Base-by-base conservation (phyloP, 1,284 basidiomycete species). In the Trametes versicolor region DNA sequence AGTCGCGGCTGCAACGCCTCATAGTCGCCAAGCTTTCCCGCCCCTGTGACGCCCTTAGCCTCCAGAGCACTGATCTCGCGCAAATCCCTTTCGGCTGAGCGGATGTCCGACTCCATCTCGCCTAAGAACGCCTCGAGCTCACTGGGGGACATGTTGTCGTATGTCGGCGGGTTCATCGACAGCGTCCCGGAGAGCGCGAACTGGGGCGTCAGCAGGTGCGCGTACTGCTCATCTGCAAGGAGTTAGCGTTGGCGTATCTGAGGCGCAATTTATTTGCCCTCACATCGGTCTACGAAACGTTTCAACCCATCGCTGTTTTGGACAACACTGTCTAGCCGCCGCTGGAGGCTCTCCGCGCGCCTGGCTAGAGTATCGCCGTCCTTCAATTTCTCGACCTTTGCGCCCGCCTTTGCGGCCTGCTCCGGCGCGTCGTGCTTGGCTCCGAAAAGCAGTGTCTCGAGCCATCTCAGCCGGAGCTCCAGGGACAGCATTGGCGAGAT, bases 81-180 rank as follows among this genome's bases (percentile, higher is more conserved):
- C 82, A 93, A 85, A 70, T 93, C 92, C 12, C 90, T 84, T 69
- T 94, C 93, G 13, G 91, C 92, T 41, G 87, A 84, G 23, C 91
- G 89, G 59, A 94, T 87, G 59, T 94, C 93, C 10, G 86, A 85
- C 67, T 94, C 93, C 86, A 94, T 91, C 71, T 94, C 93, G 0
- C 83, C 76, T 15, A 94, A 75, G 59, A 91, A 82, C 0, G 88
- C 87, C 48, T 91, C 90, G 10, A 93, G 78, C 72, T 92, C 92
- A 60, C 83, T 83, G 0, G 84, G 71, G 0, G 87, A 83, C 86
- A 93, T 88, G 54, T 82, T 82, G 62, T 86, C 85, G 65, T 90
- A 90, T 29, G 86, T 75, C 3, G 87, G 84, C 2, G 85, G 77
- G 37, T 82, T 80, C 0, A 80, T 78, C 1, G 85, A 76, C 17